These are phyloP conservation scores for Verbena officinalis DNA, from an alignment of 257 asterid genomes.

Conservation along the genomic window DNA sequence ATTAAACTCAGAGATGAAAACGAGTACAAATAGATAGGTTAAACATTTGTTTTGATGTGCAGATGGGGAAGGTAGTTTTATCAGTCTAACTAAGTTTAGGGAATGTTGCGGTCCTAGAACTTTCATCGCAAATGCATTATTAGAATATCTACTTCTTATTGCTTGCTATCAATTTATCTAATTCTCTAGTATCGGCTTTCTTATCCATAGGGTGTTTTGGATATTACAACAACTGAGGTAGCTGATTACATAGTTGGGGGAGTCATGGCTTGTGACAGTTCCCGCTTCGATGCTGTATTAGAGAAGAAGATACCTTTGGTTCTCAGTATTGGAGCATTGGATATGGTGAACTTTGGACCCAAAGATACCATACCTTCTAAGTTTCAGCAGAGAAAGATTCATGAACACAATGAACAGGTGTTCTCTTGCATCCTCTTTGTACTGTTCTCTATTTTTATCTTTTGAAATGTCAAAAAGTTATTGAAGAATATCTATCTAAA, in stretches of 20 bases:
- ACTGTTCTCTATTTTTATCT: slow-evolving; percentile 17
- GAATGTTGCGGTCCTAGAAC: neutral
- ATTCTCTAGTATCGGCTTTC: slow-evolving; percentile 18
- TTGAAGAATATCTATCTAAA: neutral
- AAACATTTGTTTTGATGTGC: neutral
- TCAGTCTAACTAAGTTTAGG: slow-evolving; percentile 5
- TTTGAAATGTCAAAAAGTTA: slow-evolving; percentile 11
- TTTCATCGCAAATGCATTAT: neutral
- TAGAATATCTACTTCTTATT: neutral
- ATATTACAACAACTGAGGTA: slow-evolving; percentile 93
- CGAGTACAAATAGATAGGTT: neutral
- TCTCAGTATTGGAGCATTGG: slow-evolving; percentile 93
- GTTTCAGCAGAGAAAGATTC: slow-evolving; percentile 65
- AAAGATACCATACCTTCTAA: slow-evolving; percentile 66
- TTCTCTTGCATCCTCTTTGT: slow-evolving; percentile 13
- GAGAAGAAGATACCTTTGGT: slow-evolving; percentile 90
- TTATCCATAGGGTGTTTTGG: slow-evolving; percentile 76
- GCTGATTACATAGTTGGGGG: slow-evolving; percentile 96
- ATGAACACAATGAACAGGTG: slow-evolving; percentile 90
- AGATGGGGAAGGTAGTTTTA: slow-evolving; percentile 8
- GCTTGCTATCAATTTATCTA: neutral
- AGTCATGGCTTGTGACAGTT: slow-evolving; percentile 84
- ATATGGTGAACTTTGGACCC: slow-evolving; percentile 96
- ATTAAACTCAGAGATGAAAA: slow-evolving; percentile 4
- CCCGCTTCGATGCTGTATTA: slow-evolving; percentile 77